These are phyloP conservation scores for Thermochaetoides thermophila DNA, from an alignment of 495 filamentous ascomycete genomes.

Conservation along the genomic window DNA sequence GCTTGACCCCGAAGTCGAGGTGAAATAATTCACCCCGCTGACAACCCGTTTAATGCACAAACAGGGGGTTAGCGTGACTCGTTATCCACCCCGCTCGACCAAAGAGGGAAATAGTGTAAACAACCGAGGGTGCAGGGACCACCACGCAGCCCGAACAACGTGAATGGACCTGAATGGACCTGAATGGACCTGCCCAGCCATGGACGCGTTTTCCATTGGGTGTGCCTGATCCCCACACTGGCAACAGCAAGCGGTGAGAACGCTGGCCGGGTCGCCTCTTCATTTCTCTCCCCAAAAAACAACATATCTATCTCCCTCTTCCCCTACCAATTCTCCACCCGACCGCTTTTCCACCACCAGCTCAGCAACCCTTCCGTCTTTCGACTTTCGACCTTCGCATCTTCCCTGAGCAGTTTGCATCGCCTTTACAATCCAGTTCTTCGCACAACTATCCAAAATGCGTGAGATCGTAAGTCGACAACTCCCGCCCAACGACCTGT, in stretches of 20 bases:
- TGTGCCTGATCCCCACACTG: conserved; percentile 21
- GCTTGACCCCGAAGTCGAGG: no score
- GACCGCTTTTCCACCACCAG: conserved; percentile 11
- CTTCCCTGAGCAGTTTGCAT: conserved; percentile 14
- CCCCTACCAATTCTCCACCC: conserved; percentile 14
- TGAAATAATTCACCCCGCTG: conserved; percentile 7
- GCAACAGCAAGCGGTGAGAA: conserved; percentile 20
- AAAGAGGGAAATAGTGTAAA: conserved; percentile 14
- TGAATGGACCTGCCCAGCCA: no score
- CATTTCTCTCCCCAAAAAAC: conserved; percentile 20
- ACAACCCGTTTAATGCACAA: conserved; percentile 1
- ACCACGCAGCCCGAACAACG: conserved; percentile 8
- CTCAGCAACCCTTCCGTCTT: conserved; percentile 4
- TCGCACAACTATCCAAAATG: conserved; percentile 43
- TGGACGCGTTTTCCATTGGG: conserved; percentile 13
- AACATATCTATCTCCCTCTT: conserved; percentile 17
- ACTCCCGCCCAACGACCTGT: conserved; percentile 14
- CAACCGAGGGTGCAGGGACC: conserved; percentile 19
- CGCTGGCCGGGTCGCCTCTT: conserved; percentile 14
- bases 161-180: no score
- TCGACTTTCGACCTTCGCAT: conserved; percentile 4
- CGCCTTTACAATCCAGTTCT: conserved; percentile 14
- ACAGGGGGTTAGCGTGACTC: conserved; percentile 12
- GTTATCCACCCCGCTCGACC: conserved; percentile 4
- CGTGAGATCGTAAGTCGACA: conserved; percentile 76